These are phyloP conservation scores for Xylariaceae sp. DNA, from an alignment of 2,329 filamentous ascomycete genomes.

Conservation along the genomic window DNA sequence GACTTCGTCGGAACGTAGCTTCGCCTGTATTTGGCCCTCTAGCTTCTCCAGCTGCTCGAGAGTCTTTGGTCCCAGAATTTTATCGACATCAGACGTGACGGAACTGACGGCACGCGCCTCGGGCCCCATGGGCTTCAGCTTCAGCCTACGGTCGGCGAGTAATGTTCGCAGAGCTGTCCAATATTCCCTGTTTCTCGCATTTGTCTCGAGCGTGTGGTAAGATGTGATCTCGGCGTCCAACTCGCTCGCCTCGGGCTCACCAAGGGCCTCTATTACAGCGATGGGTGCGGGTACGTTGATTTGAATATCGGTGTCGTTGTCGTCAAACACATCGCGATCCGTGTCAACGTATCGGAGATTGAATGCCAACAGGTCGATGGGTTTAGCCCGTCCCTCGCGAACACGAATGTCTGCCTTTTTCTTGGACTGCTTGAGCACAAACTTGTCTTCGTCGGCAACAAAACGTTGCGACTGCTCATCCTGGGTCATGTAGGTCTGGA, in stretches of 20 bases:
- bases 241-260: constrained; percentile 63
- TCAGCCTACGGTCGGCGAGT: constrained; percentile 69
- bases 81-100: constrained; percentile 83
- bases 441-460: constrained; percentile 91
- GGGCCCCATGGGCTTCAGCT: constrained; percentile 54
- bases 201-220: constrained; percentile 79
- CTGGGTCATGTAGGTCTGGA: constrained; percentile 57
- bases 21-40: constrained; percentile 80
- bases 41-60: constrained; percentile 81
- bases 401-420: constrained; percentile 96
- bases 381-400: constrained; percentile 81
- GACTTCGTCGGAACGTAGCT: constrained; percentile 81
- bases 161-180: constrained; percentile 89
- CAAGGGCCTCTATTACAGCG: constrained; percentile 71
- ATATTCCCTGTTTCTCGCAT: constrained; percentile 74
- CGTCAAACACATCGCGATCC: constrained; percentile 80
- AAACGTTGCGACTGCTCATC: constrained; percentile 77
- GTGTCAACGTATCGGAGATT: constrained; percentile 84
- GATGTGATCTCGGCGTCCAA: constrained; percentile 75
- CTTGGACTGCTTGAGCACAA: constrained; percentile 94
- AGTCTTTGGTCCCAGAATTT: constrained; percentile 77
- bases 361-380: constrained; percentile 91
- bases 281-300: constrained; percentile 77
- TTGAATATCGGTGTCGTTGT: constrained; percentile 68
- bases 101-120: constrained; percentile 75